Percentiles rank a stretch among this genome's conserved stretches.
These are phyloP conservation scores for Sutorius australiensis DNA, from an alignment of 768 basidiomycete genomes.

Conservation along the genomic window DNA sequence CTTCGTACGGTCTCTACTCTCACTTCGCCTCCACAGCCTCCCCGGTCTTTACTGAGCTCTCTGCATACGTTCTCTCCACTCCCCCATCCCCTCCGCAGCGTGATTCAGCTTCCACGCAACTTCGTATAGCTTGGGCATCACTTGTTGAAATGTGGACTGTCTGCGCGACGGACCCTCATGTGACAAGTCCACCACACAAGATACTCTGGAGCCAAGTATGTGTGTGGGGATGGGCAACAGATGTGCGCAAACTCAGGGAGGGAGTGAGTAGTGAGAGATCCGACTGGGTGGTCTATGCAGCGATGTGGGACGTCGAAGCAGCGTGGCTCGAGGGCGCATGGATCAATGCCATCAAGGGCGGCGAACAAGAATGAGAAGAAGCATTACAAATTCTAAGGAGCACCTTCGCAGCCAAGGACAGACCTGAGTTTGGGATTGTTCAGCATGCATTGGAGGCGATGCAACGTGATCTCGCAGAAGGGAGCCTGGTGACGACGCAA, in stretches of 20 bases:
- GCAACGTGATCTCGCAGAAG: slow-evolving; percentile 23
- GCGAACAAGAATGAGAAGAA: slow-evolving; percentile 56
- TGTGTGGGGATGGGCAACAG: slow-evolving; percentile 73
- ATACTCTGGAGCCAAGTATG: slow-evolving; percentile 85
- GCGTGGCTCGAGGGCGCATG: slow-evolving; percentile 77
- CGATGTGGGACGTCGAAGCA: slow-evolving; percentile 39
- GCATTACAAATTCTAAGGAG: slow-evolving; percentile 32
- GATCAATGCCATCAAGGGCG: slow-evolving; percentile 66
- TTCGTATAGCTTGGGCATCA: slow-evolving; percentile 52
- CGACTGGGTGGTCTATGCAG: slow-evolving; percentile 30
- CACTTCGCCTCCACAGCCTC: slow-evolving; percentile 60
- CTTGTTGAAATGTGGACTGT: slow-evolving; percentile 70
- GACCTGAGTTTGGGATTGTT: slow-evolving; percentile 37
- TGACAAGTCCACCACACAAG: slow-evolving; percentile 80
- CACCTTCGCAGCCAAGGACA: slow-evolving; percentile 37
- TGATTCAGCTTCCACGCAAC: slow-evolving; percentile 3
- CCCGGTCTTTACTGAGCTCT: slow-evolving; percentile 51
- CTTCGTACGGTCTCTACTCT: slow-evolving; percentile 74
- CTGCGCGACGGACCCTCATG: slow-evolving; percentile 89
- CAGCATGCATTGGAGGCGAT: slow-evolving; percentile 34
- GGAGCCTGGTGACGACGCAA: not conserved
- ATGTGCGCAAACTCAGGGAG: slow-evolving; percentile 42
- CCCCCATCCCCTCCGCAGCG: slow-evolving; percentile 18
- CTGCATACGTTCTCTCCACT: slow-evolving; percentile 41
- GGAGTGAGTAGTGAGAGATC: slow-evolving; percentile 30